Evolutionary conservation across 495 filamentous ascomycete genomes (phyloP).

Genomic region (Penicillium robsamsonii): DNA sequence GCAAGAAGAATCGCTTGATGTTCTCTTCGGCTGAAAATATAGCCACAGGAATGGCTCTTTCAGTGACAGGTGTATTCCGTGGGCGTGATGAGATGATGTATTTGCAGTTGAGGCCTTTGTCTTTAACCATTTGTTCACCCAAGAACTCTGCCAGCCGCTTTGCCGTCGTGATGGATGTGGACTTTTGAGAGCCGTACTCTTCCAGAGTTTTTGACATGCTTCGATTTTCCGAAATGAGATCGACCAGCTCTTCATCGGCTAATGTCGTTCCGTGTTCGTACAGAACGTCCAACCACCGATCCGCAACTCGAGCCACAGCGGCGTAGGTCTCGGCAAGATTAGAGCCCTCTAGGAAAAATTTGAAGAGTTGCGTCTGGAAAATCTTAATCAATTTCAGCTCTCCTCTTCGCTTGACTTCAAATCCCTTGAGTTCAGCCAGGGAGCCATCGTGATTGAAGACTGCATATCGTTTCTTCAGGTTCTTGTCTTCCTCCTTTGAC

Average conservation of each 20-base stretch:
- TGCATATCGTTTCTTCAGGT: conserved; percentile 98
- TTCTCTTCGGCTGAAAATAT: conserved; percentile 93
- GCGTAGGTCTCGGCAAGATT: conserved; percentile 86
- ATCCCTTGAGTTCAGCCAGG: conserved; percentile 95
- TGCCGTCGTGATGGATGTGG: conserved; percentile 97
- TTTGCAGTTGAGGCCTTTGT: conserved; percentile 98
- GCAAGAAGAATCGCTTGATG: conserved; percentile 83
- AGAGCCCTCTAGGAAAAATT: conserved; percentile 91
- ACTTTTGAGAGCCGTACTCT: conserved; percentile 94
- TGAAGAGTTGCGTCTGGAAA: conserved; percentile 98
- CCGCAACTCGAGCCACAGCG: conserved; percentile 91
- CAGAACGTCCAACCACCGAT: conserved; percentile 93
- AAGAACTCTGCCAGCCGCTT: conserved; percentile 93
- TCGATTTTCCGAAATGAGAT: conserved; percentile 97
- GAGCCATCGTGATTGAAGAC: conserved; percentile 98
- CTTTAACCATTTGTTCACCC: conserved; percentile 97
- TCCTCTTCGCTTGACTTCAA: conserved; percentile 96
- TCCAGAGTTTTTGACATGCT: conserved; percentile 96
- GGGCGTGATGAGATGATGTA: conserved; percentile 94
- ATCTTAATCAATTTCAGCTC: conserved; percentile 99
- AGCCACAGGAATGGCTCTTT: conserved; percentile 88
- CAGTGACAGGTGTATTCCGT: conserved; percentile 86
- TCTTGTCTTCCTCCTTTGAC: conserved; percentile 98
- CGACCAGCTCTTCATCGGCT: conserved; percentile 94
- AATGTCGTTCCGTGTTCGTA: conserved; percentile 81